Percentiles rank a stretch among this genome's conserved stretches.
Evolutionary conservation across 148 eudicot species (phyloP).

Genomic region (Camellia japonica): DNA sequence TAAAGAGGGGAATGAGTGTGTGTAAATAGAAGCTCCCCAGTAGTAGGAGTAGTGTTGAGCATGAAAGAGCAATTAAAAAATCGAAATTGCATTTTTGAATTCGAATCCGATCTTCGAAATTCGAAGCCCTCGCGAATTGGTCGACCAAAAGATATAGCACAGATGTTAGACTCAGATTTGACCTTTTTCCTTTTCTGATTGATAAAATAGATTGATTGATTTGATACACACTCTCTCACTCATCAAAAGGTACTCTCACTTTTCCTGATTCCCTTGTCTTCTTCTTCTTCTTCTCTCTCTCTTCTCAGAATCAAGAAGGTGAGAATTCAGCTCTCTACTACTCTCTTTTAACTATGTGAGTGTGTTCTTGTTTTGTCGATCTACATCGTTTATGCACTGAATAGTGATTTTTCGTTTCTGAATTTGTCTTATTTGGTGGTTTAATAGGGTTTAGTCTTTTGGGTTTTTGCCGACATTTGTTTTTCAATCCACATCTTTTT

Average conservation of each 20-base stretch:
- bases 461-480: background rate
- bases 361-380: constrained; percentile 1
- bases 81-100: background rate
- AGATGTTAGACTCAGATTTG: background rate
- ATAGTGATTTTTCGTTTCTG: background rate
- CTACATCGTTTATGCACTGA: background rate
- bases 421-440: background rate
- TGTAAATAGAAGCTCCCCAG: too few relatives aligned
- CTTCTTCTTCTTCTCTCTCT: background rate
- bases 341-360: background rate
- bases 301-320: background rate
- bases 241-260: background rate
- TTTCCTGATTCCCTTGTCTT: background rate
- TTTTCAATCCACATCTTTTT: background rate
- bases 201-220: background rate
- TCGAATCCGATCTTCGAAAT: constrained; percentile 15
- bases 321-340: background rate
- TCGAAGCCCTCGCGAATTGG: constrained; percentile 11
- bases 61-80: background rate
- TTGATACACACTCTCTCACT: background rate
- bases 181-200: background rate
- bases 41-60: too few relatives aligned
- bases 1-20: too few relatives aligned
- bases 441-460: background rate
- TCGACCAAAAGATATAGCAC: background rate